A percentile compares a stretch with the other conserved stretches of the same genome.
These are phyloP conservation scores for Flaveria floridana DNA, from an alignment of 140 eudicot species.

Conservation along the genomic window DNA sequence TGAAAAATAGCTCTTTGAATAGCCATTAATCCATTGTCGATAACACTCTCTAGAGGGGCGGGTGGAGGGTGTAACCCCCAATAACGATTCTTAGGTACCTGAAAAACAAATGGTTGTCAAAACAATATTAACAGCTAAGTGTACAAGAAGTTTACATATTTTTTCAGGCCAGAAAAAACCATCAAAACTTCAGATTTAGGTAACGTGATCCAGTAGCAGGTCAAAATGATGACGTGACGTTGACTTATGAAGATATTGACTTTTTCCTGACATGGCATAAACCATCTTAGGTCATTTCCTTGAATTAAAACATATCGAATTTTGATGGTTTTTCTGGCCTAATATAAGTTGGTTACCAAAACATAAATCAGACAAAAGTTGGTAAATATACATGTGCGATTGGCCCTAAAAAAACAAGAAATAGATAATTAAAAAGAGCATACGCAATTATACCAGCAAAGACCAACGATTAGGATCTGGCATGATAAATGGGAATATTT, in stretches of 20 bases:
- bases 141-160: neutral
- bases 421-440: slow-evolving; percentile 8
- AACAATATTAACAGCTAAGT: neutral
- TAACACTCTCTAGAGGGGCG: slow-evolving; percentile 71
- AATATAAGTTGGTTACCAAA: slow-evolving; percentile 10
- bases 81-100: slow-evolving; percentile 94
- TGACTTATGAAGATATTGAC: neutral
- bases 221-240: slow-evolving; percentile 4
- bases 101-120: slow-evolving; percentile 26
- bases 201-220: neutral
- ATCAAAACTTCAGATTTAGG: neutral
- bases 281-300: neutral
- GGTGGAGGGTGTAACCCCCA: slow-evolving; percentile 99
- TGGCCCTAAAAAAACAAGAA: neutral
- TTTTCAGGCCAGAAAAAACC: neutral
- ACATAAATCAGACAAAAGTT: neutral
- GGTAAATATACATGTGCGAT: neutral
- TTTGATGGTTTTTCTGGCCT: neutral
- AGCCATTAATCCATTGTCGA: slow-evolving; percentile 84
- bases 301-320: neutral
- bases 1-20: slow-evolving; percentile 87
- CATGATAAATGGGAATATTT: slow-evolving; percentile 94
- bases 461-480: slow-evolving; percentile 99
- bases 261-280: neutral
- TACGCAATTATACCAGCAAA: slow-evolving; percentile 62